A percentile compares a stretch with the other conserved stretches of the same genome.
Conservation (phyloP, 169 alveolate genomes). For the Cryptosporidium bovis region DNA sequence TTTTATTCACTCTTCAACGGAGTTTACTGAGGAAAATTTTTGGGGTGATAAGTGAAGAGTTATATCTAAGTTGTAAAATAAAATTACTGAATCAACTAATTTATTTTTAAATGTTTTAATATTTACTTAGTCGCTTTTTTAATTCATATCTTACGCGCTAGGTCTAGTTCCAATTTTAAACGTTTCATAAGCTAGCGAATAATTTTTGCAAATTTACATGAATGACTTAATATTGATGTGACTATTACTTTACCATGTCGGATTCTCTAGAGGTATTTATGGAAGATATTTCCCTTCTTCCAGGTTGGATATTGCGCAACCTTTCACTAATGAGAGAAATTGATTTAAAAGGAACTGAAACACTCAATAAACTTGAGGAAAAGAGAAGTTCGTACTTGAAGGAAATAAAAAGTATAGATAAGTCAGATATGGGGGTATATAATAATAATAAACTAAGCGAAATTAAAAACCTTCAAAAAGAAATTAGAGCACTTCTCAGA, state of each 20-base stretch:
- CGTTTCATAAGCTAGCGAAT: not conserved
- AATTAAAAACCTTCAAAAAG: slow-evolving; percentile 47
- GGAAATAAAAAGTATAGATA: not conserved
- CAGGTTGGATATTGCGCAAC: slow-evolving; percentile 72
- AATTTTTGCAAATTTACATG: not conserved
- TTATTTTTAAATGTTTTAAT: not conserved
- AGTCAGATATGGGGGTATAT: too few relatives aligned
- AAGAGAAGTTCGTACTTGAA: slow-evolving; percentile 18
- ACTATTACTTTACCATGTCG: slow-evolving; percentile 27
- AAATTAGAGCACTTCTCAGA: slow-evolving; percentile 16
- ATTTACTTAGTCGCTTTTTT: not conserved
- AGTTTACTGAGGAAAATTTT: slow-evolving; percentile 40
- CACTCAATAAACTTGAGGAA: slow-evolving; percentile 14
- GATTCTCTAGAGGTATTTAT: slow-evolving; percentile 39
- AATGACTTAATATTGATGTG: not conserved
- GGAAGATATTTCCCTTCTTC: slow-evolving; percentile 73
- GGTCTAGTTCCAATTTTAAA: too few relatives aligned
- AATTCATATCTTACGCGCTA: slow-evolving; percentile 2
- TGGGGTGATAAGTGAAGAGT: slow-evolving; percentile 2
- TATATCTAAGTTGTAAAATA: not conserved
- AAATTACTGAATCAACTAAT: not conserved
- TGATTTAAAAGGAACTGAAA: slow-evolving; percentile 56
- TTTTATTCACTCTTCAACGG: slow-evolving; percentile 36
- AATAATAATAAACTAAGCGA: slow-evolving; percentile 3
- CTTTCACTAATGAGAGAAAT: slow-evolving; percentile 68